Evolutionary conservation across 225 moss, liverwort and hornwort genomes (phyloP), one percentile per base, ranked within the genome.

Genomic region (Ulota crispa): DNA sequence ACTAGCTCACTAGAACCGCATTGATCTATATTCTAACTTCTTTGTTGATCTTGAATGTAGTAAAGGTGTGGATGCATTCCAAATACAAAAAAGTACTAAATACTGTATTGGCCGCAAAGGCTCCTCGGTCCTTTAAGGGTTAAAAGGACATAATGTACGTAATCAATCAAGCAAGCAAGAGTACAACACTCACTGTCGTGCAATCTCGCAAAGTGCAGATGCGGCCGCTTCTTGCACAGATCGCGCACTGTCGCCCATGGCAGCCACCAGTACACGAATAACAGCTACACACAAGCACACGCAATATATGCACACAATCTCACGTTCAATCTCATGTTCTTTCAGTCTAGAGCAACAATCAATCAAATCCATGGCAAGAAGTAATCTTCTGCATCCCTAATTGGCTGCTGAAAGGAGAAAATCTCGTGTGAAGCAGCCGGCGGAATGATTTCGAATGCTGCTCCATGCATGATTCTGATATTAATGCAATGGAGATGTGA

Each of bases 241-340:
- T 53, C 90, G 86, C 52, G 92, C 92, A 83, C 93, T 93, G 67
- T 96, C 96, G 77, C 93, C 96, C 85, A 95, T 92, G 66, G 96
- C 95, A 81, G 91, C 96, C 57, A 96, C 96, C 65, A 96, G 89
- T 78, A 96, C 93, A 68, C 93, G 93, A 86, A 96, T 93, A 61
- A 93, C 92, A 85, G 89, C 96, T 96, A n/a, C 55, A 85, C 62
- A 85, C 65, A 45, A 4, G 14, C 36, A 56, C 19, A 61, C 21
- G 53, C 34, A 55, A 55, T 21, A 57, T n/a, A n/a, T n/a, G n/a
- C 42, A 30, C 39, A 31, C 42, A 59, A 77, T 50, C 16, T 16
- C 50, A 50, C 50, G 6, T 32, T 18, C 64, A 59, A 77, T 50
- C 16, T 16, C 50, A 50, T 18, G 6, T 32, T 18, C 64, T n/a